These are phyloP conservation scores for Delonix regia DNA, from an alignment of 306 rosid genomes.

Conservation along the genomic window DNA sequence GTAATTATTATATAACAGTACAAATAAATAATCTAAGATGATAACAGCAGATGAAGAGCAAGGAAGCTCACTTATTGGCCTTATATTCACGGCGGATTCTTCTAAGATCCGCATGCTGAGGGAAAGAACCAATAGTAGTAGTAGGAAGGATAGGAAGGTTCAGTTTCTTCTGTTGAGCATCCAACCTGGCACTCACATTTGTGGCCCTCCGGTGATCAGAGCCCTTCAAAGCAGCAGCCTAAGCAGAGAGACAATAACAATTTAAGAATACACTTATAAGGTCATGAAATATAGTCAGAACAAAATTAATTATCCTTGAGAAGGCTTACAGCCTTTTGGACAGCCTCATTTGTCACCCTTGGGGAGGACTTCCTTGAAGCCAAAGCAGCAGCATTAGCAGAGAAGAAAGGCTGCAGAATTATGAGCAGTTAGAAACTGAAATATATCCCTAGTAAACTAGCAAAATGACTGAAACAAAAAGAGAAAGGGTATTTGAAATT, in stretches of 20 bases:
- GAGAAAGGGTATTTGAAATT: neutral
- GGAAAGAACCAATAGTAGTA: constrained; percentile 88
- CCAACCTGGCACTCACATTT: constrained; percentile 70
- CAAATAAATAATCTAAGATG: neutral
- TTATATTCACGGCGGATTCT: constrained; percentile 85
- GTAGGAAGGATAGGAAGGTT: constrained; percentile 87
- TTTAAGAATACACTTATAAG: constrained; percentile 19
- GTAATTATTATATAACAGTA: constrained; percentile 5
- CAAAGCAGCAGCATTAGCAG: constrained; percentile 70
- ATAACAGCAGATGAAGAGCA: constrained; percentile 1
- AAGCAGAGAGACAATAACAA: constrained; percentile 22
- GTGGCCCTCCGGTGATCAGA: constrained; percentile 75
- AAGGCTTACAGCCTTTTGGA: constrained; percentile 76
- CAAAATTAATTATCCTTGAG: constrained; percentile 12
- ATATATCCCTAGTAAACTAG: constrained; percentile 5
- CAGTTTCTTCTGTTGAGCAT: constrained; percentile 77
- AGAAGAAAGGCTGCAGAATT: constrained; percentile 65
- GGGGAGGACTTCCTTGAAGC: constrained; percentile 85
- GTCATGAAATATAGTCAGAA: neutral
- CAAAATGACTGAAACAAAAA: neutral
- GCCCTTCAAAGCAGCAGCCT: constrained; percentile 82
- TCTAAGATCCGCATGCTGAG: constrained; percentile 78
- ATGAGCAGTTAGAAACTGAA: constrained; percentile 24
- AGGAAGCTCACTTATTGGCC: constrained; percentile 67
- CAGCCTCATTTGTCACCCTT: constrained; percentile 78